Evolutionary conservation across 2,329 filamentous ascomycete species (phyloP), one percentile per base, ranked within the genome.

Genomic region (Penicillium sclerotiorum): DNA sequence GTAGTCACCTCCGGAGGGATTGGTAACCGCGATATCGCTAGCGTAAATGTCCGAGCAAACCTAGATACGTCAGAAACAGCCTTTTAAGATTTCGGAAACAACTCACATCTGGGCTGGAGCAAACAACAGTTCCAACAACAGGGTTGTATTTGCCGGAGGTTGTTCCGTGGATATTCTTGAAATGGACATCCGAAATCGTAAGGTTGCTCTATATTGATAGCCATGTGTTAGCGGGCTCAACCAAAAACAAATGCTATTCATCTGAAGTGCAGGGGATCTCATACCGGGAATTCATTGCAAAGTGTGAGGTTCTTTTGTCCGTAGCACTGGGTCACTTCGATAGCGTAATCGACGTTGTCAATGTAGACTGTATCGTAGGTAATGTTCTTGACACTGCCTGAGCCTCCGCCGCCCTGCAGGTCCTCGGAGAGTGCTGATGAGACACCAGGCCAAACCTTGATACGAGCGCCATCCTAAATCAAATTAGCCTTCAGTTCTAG

Each of bases 361-460:
- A 85, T 75, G 30, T 71, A 63, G 72, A 88, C 84, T 4, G 74
- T 77, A 49, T 87, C 80, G 64, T 86, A 88, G 1, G 85, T 88
- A 52, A 88, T 78, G 64, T 89, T 89, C 49, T 75, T 77, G 39
- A 89, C 85, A 32, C 74, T 73, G 21, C 86, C 84, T 5, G 68
- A 69, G 30, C 85, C 85, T 15, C 85, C 85, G n/a, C 85, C 85
- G 6, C 85, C 86, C 59, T 84, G 81, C 0, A 87, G 76, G 47
- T 85, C 81, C 15, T 78, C 81, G 15, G 81, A 81, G 4, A 86
- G 70, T 0, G 78, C 77, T 2, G 80, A 77, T 4, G 76, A 60
- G 15, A 77, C 61, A 27, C 83, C 83, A 0, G 86, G 85, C 86
- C 86, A 89, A 47, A 88, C 85, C 69, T 89, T 89, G 72, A 90